Conservation (phyloP, 805 yeast genomes). For the Candida germanica region DNA sequence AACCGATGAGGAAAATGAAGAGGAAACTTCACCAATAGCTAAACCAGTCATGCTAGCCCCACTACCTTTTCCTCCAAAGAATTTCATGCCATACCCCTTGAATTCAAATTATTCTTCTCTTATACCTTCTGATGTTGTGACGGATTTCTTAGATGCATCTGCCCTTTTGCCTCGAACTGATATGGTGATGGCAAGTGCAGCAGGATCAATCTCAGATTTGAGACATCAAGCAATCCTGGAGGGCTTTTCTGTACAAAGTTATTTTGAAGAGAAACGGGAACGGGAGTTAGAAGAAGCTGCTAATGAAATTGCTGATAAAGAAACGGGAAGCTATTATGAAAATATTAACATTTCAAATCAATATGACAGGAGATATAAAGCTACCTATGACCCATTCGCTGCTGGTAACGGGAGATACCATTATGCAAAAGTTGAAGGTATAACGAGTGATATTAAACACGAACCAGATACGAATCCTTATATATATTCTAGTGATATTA, state of each 20-base stretch:
- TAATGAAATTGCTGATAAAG: slow-evolving; percentile 3
- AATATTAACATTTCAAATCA: slow-evolving; percentile 3
- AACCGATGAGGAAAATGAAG: slow-evolving; percentile 1
- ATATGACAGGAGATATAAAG: slow-evolving; percentile 3
- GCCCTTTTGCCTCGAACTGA: slow-evolving; percentile 36
- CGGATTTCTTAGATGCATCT: slow-evolving; percentile 33
- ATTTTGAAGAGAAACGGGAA: slow-evolving; percentile 12
- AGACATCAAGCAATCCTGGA: slow-evolving; percentile 31
- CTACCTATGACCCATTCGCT: slow-evolving; percentile 4
- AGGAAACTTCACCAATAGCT: background rate
- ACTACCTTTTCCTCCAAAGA: slow-evolving; percentile 44
- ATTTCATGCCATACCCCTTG: slow-evolving; percentile 44
- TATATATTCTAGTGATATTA: slow-evolving; percentile 5
- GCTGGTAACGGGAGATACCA: background rate
- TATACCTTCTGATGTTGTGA: slow-evolving; percentile 35
- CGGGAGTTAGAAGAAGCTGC: slow-evolving; percentile 5
- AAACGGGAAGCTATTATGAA: slow-evolving; percentile 5
- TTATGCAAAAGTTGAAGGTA: slow-evolving; percentile 7
- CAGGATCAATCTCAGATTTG: slow-evolving; percentile 40
- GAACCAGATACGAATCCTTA: slow-evolving; percentile 7
- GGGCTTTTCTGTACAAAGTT: slow-evolving; percentile 24
- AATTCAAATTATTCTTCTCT: slow-evolving; percentile 33
- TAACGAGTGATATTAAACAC: slow-evolving; percentile 6
- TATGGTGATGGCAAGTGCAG: slow-evolving; percentile 47
- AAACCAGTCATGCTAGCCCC: slow-evolving; percentile 30